Evolutionary conservation across 139 green algal species (phyloP), one percentile per base, ranked within the genome.

Genomic region (Haematococcus sp.): DNA sequence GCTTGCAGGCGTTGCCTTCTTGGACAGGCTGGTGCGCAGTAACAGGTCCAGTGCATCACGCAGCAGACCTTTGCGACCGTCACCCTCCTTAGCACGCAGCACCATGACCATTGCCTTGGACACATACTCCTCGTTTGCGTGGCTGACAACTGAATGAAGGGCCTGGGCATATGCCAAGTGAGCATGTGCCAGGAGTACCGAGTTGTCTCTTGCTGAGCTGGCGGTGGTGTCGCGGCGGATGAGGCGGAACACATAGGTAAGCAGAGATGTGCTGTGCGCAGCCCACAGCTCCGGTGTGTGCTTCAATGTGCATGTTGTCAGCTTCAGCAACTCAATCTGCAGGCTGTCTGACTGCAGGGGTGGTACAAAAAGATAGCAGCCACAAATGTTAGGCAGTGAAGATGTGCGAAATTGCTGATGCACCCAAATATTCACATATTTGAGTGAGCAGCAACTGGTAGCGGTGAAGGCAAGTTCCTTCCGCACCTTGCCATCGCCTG

Each of bases 1-100:
- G n/a, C n/a, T n/a, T 49, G 7, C 40, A 11, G 40, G 11, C 40
- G 11, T 11, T 49, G 40, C 40, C 11, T 49, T 49, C 40, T 49
- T 49, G 40, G 40, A 49, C 40, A 49, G 40, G 40, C 40, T 49
- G 7, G 40, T 11, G 17, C 92, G 92, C 70, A 95, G 86, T 54
- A 99, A 83, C 46, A 93, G 83, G 83, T 98, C 94, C 32, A 99
- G 80, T 5, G 93, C 92, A 61, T 95, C 79, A 7, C 85, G 84
- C 23, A 94, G 83, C 40, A 67, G 75, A 49, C 76, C 69, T 68
- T 78, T 88, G 30, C 68, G 40, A 19, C 40, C 40, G 33, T 99
- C 95, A 13, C 84, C 74, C 75, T 97, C 88, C 54, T 80, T 86
- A 31, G 86, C 81, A 3, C 89, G 87, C 72, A 98, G 81, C 54